A percentile compares a stretch with the other conserved stretches of the same genome.
Evolutionary conservation across 2,329 filamentous ascomycete species (phyloP).

Genomic region (Bipolaris gigantea): DNA sequence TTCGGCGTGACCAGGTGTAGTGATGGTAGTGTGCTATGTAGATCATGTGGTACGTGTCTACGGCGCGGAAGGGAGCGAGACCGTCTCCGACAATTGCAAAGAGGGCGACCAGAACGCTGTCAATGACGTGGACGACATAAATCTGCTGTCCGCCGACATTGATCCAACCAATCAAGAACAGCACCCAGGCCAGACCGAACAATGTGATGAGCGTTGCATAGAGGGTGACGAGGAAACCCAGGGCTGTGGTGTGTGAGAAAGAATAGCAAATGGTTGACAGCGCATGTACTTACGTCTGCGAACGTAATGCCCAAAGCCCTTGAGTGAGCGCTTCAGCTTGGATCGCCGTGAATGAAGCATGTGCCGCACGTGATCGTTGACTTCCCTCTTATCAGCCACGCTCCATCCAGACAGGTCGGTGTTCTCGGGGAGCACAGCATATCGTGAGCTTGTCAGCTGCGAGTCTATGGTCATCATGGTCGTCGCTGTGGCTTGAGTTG

Average conservation of each 20-base stretch:
- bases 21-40: constrained; percentile 75
- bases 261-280: background rate
- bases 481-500: constrained; percentile 34
- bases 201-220: constrained; percentile 82
- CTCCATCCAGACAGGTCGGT: constrained; percentile 73
- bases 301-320: constrained; percentile 79
- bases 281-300: constrained; percentile 60
- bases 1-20: constrained; percentile 66
- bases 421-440: constrained; percentile 78
- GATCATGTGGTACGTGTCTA: constrained; percentile 87
- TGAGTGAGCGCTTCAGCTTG: constrained; percentile 76
- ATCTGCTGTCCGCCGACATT: constrained; percentile 73
- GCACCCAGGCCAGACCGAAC: constrained; percentile 84
- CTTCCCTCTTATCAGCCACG: constrained; percentile 69
- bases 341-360: constrained; percentile 81
- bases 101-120: constrained; percentile 62
- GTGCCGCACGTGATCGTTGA: constrained; percentile 85
- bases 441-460: constrained; percentile 68
- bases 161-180: constrained; percentile 90
- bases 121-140: constrained; percentile 58
- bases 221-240: constrained; percentile 81
- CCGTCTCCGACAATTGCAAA: constrained; percentile 67
- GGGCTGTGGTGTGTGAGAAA: constrained; percentile 50
- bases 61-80: constrained; percentile 69
- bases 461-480: constrained; percentile 65